A percentile compares a stretch with the other conserved stretches of the same genome.
Conservation (phyloP, 1,284 basidiomycete species). For the Ceratobasidium sp. region DNA sequence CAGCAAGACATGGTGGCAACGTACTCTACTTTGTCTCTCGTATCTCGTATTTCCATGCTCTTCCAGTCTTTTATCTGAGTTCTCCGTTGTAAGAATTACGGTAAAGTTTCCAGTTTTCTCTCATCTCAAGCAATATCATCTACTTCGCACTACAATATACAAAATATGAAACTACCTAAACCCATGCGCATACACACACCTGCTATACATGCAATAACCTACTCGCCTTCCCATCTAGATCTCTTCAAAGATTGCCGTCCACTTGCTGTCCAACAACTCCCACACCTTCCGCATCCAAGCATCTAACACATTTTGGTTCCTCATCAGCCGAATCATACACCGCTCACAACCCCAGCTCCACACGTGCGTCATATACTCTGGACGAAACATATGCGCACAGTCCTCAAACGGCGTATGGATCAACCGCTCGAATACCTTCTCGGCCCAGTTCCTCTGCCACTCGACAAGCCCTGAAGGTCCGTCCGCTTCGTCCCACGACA, state of each 20-base stretch:
- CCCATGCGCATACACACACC: no score
- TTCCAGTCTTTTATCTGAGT: no score
- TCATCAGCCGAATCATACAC: constrained; percentile 8
- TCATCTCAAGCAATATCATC: no score
- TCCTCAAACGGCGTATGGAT: background rate
- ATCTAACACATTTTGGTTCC: background rate
- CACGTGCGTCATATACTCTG: background rate
- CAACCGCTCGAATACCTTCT: background rate
- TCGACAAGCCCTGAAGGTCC: background rate
- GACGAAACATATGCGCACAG: background rate
- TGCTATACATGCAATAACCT: no score
- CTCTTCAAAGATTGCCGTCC: background rate
- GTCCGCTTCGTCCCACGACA: background rate
- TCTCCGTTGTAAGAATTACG: no score
- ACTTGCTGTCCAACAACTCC: background rate
- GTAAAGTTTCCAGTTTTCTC: no score
- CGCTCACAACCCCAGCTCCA: background rate
- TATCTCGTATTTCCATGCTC: no score
- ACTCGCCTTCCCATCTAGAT: no score
- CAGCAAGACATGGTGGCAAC: no score
- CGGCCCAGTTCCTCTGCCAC: constrained; percentile 5
- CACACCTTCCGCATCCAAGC: background rate
- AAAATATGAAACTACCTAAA: no score
- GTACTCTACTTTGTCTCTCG: no score
- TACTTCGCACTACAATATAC: no score